Conservation (phyloP, 2,329 filamentous ascomycete species). For the Lecanicillium sp. region DNA sequence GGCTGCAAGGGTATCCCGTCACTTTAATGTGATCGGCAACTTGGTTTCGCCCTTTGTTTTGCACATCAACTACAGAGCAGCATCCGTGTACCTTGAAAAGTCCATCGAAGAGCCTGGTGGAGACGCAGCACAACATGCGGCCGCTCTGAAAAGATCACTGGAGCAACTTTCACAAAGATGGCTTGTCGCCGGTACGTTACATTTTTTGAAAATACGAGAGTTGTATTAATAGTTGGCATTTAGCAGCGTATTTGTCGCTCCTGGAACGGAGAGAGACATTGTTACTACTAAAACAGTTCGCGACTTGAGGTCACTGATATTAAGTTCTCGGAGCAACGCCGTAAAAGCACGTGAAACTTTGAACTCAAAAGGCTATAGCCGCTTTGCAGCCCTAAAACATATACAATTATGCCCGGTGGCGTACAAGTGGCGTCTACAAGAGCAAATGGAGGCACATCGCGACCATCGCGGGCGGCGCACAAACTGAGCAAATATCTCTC, state of each 20-base stretch:
- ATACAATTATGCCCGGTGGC: too few species aligned
- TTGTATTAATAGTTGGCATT: too few species aligned
- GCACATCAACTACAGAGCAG: conserved; percentile 9
- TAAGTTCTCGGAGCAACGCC: neutral
- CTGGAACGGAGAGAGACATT: conserved; percentile 6
- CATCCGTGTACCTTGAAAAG: conserved; percentile 1
- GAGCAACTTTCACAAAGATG: neutral
- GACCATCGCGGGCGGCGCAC: too few species aligned
- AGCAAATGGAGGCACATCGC: too few species aligned
- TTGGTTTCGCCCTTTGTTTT: conserved; percentile 1
- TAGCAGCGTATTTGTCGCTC: conserved; percentile 1
- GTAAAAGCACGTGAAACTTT: too few species aligned
- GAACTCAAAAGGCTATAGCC: too few species aligned
- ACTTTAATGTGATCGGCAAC: neutral
- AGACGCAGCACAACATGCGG: neutral
- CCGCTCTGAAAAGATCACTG: neutral
- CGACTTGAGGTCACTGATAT: neutral
- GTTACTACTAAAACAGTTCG: conserved; percentile 1
- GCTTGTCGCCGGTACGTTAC: conserved; percentile 7
- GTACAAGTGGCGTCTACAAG: too few species aligned
- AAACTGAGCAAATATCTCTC: too few species aligned
- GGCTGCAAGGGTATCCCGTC: neutral
- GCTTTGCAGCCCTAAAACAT: too few species aligned
- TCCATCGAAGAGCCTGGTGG: neutral
- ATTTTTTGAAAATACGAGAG: too few species aligned